These are phyloP conservation scores for Aegilops speltoides DNA, from an alignment of 176 grass and related monocot genomes.

Conservation along the genomic window DNA sequence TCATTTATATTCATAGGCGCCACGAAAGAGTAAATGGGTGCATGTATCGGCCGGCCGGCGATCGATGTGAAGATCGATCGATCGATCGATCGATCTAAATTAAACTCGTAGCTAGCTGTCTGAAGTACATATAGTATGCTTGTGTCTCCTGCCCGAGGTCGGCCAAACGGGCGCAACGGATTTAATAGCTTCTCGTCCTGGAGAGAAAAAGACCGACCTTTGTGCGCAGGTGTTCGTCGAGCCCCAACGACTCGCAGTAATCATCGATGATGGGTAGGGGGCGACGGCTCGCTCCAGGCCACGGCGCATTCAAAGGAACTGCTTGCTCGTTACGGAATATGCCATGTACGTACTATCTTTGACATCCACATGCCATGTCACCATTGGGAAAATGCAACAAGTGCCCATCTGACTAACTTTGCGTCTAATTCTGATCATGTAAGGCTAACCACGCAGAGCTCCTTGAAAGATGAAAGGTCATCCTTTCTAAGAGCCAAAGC, in stretches of 20 bases:
- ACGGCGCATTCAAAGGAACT: constrained; percentile 18
- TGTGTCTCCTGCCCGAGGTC: background rate
- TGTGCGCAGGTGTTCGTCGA: background rate
- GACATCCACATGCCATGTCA: too few species aligned
- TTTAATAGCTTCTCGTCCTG: constrained; percentile 16
- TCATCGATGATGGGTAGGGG: background rate
- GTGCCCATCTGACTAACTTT: too few species aligned
- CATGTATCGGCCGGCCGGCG: background rate
- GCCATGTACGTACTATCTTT: too few species aligned
- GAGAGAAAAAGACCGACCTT: background rate
- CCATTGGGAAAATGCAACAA: too few species aligned
- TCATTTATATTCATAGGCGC: background rate
- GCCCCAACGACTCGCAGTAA: background rate
- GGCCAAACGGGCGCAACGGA: constrained; percentile 2
- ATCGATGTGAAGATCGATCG: background rate
- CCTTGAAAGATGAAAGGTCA: too few species aligned
- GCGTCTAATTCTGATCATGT: too few species aligned
- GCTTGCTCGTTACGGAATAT: too few species aligned
- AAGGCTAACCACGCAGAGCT: too few species aligned
- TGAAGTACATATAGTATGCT: background rate
- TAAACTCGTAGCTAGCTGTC: constrained; percentile 29
- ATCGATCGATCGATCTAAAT: too few species aligned
- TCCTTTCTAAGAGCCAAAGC: too few species aligned
- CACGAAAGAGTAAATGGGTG: constrained; percentile 32
- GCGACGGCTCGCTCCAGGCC: background rate